phyloP scores from a whole-genome alignment of 108 stramenopile species.

The Fragilaria radians region DNA sequence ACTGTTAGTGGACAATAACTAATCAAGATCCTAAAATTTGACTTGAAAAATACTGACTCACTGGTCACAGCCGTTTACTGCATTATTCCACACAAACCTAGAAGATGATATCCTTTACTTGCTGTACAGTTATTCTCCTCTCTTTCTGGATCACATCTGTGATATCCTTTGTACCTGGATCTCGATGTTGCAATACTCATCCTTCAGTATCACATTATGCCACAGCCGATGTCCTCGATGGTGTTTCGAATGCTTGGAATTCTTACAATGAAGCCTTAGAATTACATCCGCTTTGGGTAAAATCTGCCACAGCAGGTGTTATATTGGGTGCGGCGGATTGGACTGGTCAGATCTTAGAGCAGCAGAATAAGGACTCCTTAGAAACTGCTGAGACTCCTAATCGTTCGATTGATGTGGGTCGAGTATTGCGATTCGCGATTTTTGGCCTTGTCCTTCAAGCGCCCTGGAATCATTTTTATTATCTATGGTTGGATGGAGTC shows the following conservation, averaged over 20 bases:
- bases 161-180: too few species aligned
- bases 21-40: too few species aligned
- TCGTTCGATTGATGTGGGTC: slow-evolving; percentile 37
- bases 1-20: too few species aligned
- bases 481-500: slow-evolving; percentile 73
- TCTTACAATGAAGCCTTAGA: slow-evolving; percentile 64
- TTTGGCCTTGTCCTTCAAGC: slow-evolving; percentile 89
- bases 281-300: slow-evolving; percentile 50
- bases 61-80: too few species aligned
- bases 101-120: too few species aligned
- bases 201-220: too few species aligned
- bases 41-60: too few species aligned
- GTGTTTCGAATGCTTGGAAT: slow-evolving; percentile 36
- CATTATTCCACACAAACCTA: too few species aligned
- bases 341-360: slow-evolving; percentile 69
- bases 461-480: slow-evolving; percentile 92
- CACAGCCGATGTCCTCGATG: slow-evolving; percentile 4
- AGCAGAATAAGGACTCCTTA: not conserved
- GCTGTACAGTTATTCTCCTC: too few species aligned
- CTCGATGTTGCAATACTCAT: too few species aligned
- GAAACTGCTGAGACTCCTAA: not conserved
- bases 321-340: slow-evolving; percentile 85
- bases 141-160: too few species aligned
- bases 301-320: slow-evolving; percentile 78
- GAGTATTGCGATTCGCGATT: slow-evolving; percentile 73